Percentiles rank a stretch among this genome's conserved stretches.
Conservation (phyloP, 1,284 basidiomycete species). For the Ceratobasidium sp. region DNA sequence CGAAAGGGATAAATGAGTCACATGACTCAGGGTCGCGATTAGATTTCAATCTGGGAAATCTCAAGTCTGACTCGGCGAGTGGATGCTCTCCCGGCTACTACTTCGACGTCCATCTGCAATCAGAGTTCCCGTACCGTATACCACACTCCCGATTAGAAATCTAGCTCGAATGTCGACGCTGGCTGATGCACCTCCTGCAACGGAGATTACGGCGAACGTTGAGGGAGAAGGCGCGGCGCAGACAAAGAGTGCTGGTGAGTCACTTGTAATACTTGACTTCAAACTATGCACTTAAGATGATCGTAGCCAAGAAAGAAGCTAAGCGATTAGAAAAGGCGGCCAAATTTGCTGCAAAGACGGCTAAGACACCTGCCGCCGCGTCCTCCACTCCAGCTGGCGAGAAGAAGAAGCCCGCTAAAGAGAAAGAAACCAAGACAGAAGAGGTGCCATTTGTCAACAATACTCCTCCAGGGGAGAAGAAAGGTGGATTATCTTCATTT, state of each 20-base stretch:
- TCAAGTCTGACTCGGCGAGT: conserved; percentile 29
- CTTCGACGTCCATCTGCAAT: conserved; percentile 21
- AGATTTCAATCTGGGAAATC: conserved; percentile 28
- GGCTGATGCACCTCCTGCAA: conserved; percentile 22
- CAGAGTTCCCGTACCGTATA: background rate
- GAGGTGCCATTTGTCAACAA: conserved; percentile 83
- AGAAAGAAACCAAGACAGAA: conserved; percentile 67
- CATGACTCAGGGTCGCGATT: conserved; percentile 17
- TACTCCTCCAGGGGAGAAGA: conserved; percentile 90
- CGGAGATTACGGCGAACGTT: conserved; percentile 27
- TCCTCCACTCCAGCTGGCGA: conserved; percentile 72
- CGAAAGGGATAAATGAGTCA: background rate
- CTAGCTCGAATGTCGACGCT: conserved; percentile 19
- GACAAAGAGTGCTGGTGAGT: conserved; percentile 46
- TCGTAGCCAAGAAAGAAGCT: conserved; percentile 72
- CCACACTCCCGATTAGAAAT: background rate
- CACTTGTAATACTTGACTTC: background rate
- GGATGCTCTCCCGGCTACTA: conserved; percentile 35
- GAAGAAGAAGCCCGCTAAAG: conserved; percentile 64
- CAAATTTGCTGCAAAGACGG: conserved; percentile 83
- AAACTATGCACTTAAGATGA: background rate
- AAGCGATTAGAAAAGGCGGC: conserved; percentile 79
- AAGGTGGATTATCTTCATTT: conserved; percentile 66
- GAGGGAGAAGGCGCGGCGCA: conserved; percentile 41
- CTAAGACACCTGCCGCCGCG: conserved; percentile 59